Conservation (phyloP, 345 rosid species). For the Populus ilicifolia region DNA sequence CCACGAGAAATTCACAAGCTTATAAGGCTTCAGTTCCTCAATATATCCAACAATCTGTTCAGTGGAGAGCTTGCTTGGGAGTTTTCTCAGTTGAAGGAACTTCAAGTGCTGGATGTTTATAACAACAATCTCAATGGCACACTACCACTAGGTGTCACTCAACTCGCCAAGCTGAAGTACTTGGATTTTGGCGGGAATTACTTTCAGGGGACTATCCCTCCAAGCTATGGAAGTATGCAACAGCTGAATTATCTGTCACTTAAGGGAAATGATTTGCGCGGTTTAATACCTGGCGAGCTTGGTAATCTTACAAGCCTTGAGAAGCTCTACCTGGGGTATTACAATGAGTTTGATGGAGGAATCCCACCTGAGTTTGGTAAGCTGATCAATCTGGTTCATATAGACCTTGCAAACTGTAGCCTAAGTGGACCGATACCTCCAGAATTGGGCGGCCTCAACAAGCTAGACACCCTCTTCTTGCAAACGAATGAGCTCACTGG, state of each 20-base stretch:
- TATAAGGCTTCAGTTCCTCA: conserved; percentile 39
- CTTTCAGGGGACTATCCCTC: conserved; percentile 51
- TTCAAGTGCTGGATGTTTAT: conserved; percentile 49
- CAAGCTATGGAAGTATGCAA: conserved; percentile 34
- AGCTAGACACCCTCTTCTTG: conserved; percentile 52
- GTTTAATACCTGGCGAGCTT: conserved; percentile 49
- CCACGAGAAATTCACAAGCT: conserved; percentile 34
- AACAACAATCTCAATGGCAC: conserved; percentile 54
- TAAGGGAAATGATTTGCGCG: conserved; percentile 53
- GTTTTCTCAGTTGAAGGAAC: conserved; percentile 31
- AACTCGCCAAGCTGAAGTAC: conserved; percentile 36
- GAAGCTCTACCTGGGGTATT: conserved; percentile 57
- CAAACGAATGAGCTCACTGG: conserved; percentile 50
- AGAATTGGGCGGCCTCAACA: conserved; percentile 47
- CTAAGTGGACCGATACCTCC: conserved; percentile 49
- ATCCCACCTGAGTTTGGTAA: conserved; percentile 55
- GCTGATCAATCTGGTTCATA: conserved; percentile 41
- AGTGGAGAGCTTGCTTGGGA: conserved; percentile 47
- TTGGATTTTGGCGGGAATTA: conserved; percentile 69
- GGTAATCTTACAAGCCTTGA: conserved; percentile 51
- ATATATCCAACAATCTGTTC: conserved; percentile 57
- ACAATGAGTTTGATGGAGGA: conserved; percentile 51
- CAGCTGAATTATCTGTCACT: conserved; percentile 48
- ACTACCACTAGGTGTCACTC: conserved; percentile 40
- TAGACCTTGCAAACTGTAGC: conserved; percentile 58